Conservation (phyloP, 257 asterid genomes). For the Coffea eugenioides region DNA sequence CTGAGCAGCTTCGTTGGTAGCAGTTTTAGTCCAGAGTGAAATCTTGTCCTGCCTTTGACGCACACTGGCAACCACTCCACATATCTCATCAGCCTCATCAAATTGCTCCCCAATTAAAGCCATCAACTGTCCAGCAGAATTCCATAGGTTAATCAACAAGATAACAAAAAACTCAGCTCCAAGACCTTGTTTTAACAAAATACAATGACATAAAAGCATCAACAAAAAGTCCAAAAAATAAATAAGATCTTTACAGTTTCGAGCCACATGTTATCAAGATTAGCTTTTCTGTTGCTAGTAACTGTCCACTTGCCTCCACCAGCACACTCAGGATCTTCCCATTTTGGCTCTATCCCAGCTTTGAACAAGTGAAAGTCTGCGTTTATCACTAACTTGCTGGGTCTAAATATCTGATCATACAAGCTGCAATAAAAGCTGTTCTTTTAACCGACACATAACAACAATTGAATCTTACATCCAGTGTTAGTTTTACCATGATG, state of each 20-base stretch:
- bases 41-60: conserved; percentile 83
- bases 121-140: conserved; percentile 47
- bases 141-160: not conserved
- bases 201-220: too few species aligned
- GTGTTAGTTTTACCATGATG: not conserved
- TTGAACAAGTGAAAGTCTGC: conserved; percentile 92
- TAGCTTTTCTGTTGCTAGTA: conserved; percentile 43
- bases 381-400: conserved; percentile 68
- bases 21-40: conserved; percentile 89
- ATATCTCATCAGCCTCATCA: conserved; percentile 72
- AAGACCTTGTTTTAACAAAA: too few species aligned
- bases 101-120: conserved; percentile 81
- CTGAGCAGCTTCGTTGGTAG: conserved; percentile 93
- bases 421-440: conserved; percentile 51
- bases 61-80: conserved; percentile 80
- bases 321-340: conserved; percentile 99
- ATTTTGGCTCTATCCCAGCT: conserved; percentile 91
- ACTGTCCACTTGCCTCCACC: conserved; percentile 94
- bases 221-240: not conserved
- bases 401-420: conserved; percentile 72
- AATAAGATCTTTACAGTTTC: conserved; percentile 59
- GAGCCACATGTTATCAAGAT: conserved; percentile 81
- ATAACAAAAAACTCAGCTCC: not conserved
- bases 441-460: not conserved
- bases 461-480: too few species aligned